These are phyloP conservation scores for Dendrostoma leiphaemia DNA, from an alignment of 2,329 filamentous ascomycete genomes.

Conservation along the genomic window DNA sequence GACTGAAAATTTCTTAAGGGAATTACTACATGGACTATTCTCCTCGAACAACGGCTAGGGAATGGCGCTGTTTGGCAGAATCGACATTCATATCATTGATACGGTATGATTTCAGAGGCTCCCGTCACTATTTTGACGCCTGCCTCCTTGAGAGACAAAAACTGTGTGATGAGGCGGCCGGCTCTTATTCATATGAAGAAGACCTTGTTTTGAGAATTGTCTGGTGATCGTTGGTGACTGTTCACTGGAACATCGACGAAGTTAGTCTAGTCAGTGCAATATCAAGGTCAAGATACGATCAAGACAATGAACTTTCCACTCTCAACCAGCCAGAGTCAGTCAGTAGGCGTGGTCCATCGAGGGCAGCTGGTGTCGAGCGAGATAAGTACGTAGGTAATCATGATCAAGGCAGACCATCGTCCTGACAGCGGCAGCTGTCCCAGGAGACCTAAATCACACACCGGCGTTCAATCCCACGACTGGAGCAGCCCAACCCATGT, in stretches of 20 bases:
- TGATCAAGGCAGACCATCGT: too few relatives aligned
- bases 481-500: too few relatives aligned
- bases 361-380: too few relatives aligned
- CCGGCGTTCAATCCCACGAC: too few relatives aligned
- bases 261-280: constrained; percentile 14
- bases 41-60: not conserved
- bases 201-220: too few relatives aligned
- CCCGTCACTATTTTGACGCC: not conserved
- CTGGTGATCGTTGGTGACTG: not conserved
- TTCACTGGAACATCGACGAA: not conserved
- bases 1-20: constrained; percentile 8
- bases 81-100: not conserved
- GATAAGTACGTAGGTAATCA: too few relatives aligned
- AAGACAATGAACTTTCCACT: not conserved
- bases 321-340: too few relatives aligned
- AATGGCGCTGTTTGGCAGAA: constrained; percentile 5
- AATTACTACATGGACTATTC: not conserved
- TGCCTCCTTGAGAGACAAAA: not conserved
- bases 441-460: too few relatives aligned
- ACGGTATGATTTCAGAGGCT: not conserved
- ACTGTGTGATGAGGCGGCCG: not conserved
- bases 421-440: too few relatives aligned
- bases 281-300: not conserved
- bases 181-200: too few relatives aligned
- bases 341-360: too few relatives aligned